These are phyloP conservation scores for Phytophthora pseudosyringae DNA, from an alignment of 352 stramenopile genomes.

Conservation along the genomic window DNA sequence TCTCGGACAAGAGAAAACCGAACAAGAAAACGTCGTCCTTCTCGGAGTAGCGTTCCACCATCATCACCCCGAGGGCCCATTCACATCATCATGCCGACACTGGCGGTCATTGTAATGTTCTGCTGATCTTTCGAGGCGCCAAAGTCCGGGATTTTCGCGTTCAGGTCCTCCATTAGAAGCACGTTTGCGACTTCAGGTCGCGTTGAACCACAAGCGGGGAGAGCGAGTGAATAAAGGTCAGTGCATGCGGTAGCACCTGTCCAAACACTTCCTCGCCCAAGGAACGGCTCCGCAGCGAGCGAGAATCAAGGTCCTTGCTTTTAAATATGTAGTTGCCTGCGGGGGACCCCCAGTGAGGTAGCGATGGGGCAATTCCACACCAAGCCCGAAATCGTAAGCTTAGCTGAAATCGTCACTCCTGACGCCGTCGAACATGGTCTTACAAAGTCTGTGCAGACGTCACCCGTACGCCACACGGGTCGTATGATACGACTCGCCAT, in stretches of 20 bases:
- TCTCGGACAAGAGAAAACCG: slow-evolving; percentile 32
- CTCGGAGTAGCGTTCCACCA: slow-evolving; percentile 34
- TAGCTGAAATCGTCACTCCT: too few species aligned
- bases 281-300: neutral
- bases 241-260: slow-evolving; percentile 8
- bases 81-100: slow-evolving; percentile 31
- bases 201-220: slow-evolving; percentile 35
- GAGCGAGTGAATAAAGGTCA: slow-evolving; percentile 14
- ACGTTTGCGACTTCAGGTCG: slow-evolving; percentile 52
- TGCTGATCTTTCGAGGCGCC: slow-evolving; percentile 21
- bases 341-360: too few species aligned
- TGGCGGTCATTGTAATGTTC: slow-evolving; percentile 36
- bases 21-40: slow-evolving; percentile 45
- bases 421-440: too few species aligned
- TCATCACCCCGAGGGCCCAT: slow-evolving; percentile 41
- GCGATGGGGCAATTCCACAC: too few species aligned
- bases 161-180: slow-evolving; percentile 21
- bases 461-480: too few species aligned
- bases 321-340: too few species aligned
- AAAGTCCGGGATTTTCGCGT: slow-evolving; percentile 49
- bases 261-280: slow-evolving; percentile 1
- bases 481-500: too few species aligned
- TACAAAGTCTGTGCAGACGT: too few species aligned
- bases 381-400: too few species aligned
- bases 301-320: neutral